These are phyloP conservation scores for Plasmodium gallinaceum DNA, from an alignment of 169 alveolate genomes.

Conservation along the genomic window DNA sequence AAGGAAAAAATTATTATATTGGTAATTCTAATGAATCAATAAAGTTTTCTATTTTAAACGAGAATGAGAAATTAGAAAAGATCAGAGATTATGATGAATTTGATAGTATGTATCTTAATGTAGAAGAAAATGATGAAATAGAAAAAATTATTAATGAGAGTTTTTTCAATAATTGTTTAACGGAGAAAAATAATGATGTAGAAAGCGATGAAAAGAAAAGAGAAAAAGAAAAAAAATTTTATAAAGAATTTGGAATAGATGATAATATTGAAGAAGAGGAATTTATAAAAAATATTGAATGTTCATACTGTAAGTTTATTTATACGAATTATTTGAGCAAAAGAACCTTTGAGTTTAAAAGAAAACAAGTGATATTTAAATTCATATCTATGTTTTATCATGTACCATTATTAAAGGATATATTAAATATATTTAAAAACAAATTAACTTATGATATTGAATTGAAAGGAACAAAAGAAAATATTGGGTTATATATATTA, in stretches of 20 bases:
- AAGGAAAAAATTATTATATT: slow-evolving; percentile 21
- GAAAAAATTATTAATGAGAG: slow-evolving; percentile 27
- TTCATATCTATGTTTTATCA: slow-evolving; percentile 44
- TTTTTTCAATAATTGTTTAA: slow-evolving; percentile 1
- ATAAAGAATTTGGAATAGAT: neutral
- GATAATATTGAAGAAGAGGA: slow-evolving; percentile 21
- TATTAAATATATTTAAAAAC: slow-evolving; percentile 29
- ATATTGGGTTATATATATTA: slow-evolving; percentile 34
- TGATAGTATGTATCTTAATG: slow-evolving; percentile 8
- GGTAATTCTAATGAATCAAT: neutral
- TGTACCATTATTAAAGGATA: slow-evolving; percentile 44
- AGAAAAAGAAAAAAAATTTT: neutral
- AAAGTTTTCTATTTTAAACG: slow-evolving; percentile 16
- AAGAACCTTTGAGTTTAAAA: slow-evolving; percentile 11
- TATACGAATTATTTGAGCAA: slow-evolving; percentile 18
- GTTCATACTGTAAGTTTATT: slow-evolving; percentile 26
- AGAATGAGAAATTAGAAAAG: slow-evolving; percentile 16
- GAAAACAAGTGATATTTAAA: slow-evolving; percentile 28
- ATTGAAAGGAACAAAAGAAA: slow-evolving; percentile 67
- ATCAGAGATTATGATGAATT: slow-evolving; percentile 27
- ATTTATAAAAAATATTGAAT: slow-evolving; percentile 20
- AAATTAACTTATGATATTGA: slow-evolving; percentile 63
- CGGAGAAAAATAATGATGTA: neutral
- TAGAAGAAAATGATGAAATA: slow-evolving; percentile 50
- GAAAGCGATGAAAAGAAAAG: neutral